Evolutionary conservation across 2,329 filamentous ascomycete genomes (phyloP).

Genomic region (Botrytis sinoallii): DNA sequence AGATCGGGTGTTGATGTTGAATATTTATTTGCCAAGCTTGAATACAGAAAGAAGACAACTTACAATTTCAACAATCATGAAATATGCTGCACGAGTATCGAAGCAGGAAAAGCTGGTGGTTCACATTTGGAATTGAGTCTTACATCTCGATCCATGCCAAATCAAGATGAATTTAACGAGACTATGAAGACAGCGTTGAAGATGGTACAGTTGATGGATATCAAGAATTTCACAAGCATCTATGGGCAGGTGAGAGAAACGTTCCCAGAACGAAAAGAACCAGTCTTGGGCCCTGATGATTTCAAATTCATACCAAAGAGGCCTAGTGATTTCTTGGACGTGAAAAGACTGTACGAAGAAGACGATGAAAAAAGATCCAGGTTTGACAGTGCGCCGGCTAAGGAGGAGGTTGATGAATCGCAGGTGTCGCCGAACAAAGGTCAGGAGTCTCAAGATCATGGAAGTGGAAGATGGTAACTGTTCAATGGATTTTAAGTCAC

Average conservation of each 20-base stretch:
- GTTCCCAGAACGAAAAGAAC: background rate
- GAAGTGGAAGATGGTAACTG: background rate
- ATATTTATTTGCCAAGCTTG: conserved; percentile 37
- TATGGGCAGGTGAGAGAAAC: conserved; percentile 5
- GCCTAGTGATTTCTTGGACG: conserved; percentile 6
- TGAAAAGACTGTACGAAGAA: background rate
- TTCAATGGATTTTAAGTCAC: background rate
- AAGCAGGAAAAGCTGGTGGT: conserved; percentile 37
- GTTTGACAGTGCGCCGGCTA: background rate
- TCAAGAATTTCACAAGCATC: background rate
- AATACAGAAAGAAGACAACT: conserved; percentile 29
- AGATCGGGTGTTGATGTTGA: conserved; percentile 27
- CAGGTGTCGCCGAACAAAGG: background rate
- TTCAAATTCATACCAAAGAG: conserved; percentile 13
- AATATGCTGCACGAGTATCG: conserved; percentile 32
- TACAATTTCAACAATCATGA: conserved; percentile 31
- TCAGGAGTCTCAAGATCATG: background rate
- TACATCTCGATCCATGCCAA: conserved; percentile 20
- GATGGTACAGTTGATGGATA: conserved; percentile 14
- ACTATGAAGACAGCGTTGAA: conserved; percentile 25
- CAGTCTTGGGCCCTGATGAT: background rate
- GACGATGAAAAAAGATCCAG: background rate
- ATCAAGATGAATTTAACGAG: conserved; percentile 17
- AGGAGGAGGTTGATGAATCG: background rate
- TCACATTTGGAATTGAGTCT: conserved; percentile 32